Percentiles rank a stretch among this genome's conserved stretches.
Evolutionary conservation across 2,329 filamentous ascomycete species (phyloP).

Genomic region (Aureobasidium sp.): DNA sequence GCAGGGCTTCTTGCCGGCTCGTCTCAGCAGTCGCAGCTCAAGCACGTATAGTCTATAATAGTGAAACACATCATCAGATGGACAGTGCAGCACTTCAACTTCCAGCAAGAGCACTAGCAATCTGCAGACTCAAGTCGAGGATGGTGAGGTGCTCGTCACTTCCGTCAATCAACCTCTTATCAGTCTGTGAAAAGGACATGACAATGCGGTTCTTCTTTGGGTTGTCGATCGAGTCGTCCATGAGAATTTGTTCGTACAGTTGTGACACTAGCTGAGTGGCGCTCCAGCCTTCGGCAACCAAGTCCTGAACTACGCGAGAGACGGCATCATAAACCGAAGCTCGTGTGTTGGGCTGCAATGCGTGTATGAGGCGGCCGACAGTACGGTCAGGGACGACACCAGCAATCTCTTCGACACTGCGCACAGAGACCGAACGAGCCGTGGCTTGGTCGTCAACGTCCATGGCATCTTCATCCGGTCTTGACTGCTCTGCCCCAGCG

Average conservation of each 20-base stretch:
- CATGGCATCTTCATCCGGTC: constrained; percentile 55
- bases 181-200: constrained; percentile 81
- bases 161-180: constrained; percentile 90
- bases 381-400: constrained; percentile 78
- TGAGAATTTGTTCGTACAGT: constrained; percentile 71
- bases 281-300: constrained; percentile 96
- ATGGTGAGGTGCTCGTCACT: constrained; percentile 91
- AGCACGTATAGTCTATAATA: neutral
- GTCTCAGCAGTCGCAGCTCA: neutral
- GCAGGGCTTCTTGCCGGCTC: neutral
- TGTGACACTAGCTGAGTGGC: constrained; percentile 79
- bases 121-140: constrained; percentile 72
- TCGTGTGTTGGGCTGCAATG: constrained; percentile 64
- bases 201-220: constrained; percentile 86
- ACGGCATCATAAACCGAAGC: constrained; percentile 64
- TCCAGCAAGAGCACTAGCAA: constrained; percentile 32
- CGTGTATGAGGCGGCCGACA: constrained; percentile 60
- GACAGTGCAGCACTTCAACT: neutral
- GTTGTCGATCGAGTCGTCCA: constrained; percentile 69
- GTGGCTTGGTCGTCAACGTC: constrained; percentile 32
- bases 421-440: constrained; percentile 57
- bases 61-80: neutral
- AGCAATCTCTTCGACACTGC: constrained; percentile 86
- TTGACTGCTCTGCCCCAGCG: constrained; percentile 47
- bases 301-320: constrained; percentile 72